Evolutionary conservation across 2,329 filamentous ascomycete genomes (phyloP).

Genomic region (Mycogone perniciosa): DNA sequence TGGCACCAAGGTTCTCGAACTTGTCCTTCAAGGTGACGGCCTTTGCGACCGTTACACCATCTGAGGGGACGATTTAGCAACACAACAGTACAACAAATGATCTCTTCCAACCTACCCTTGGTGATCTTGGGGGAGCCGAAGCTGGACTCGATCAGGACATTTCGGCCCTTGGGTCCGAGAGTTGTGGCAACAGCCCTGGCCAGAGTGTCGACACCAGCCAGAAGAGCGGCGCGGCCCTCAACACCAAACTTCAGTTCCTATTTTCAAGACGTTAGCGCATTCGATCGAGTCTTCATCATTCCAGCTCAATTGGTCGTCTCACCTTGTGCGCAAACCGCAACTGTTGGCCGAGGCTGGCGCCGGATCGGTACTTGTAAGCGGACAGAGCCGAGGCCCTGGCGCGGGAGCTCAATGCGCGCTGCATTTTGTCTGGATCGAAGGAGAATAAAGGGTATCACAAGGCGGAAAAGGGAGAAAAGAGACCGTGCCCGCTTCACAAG

Average conservation of each 20-base stretch:
- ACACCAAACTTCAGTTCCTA: conserved; percentile 98
- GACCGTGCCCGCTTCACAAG: conserved; percentile 3
- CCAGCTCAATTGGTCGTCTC: conserved; percentile 23
- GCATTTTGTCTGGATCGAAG: conserved; percentile 60
- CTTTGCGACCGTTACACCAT: conserved; percentile 84
- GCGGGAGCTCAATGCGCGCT: conserved; percentile 83
- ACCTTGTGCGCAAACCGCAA: conserved; percentile 98
- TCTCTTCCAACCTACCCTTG: conserved; percentile 60
- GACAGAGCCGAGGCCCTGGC: conserved; percentile 75
- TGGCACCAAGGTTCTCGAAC: conserved; percentile 98
- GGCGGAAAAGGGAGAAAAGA: conserved; percentile 16
- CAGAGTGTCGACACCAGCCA: conserved; percentile 93
- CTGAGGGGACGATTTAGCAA: conserved; percentile 35
- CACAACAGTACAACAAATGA: conserved; percentile 11
- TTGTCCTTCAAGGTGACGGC: conserved; percentile 94
- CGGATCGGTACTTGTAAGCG: conserved; percentile 58
- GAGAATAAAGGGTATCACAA: conserved; percentile 25
- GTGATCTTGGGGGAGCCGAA: conserved; percentile 99
- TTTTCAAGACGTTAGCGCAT: conserved; percentile 10
- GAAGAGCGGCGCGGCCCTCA: conserved; percentile 80
- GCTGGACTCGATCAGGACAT: conserved; percentile 96
- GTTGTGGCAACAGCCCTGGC: conserved; percentile 95
- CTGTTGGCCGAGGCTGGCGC: conserved; percentile 70
- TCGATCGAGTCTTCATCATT: conserved; percentile 22
- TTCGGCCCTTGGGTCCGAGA: conserved; percentile 94